These are phyloP conservation scores for Diaporthe humulicola DNA, from an alignment of 2,329 filamentous ascomycete species.

Conservation along the genomic window DNA sequence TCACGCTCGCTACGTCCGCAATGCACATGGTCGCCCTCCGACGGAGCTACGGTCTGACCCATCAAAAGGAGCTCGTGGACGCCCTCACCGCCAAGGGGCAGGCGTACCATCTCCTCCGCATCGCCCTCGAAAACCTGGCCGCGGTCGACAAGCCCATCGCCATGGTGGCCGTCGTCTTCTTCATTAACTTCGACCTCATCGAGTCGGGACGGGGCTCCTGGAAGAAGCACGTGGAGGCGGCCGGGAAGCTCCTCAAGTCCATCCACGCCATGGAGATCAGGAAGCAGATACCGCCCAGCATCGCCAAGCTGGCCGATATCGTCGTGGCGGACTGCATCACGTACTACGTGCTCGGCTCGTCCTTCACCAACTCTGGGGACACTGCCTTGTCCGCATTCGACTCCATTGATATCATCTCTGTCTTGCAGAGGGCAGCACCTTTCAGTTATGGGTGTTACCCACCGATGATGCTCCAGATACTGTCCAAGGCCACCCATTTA, in stretches of 20 bases:
- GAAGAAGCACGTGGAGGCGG: slow-evolving; percentile 58
- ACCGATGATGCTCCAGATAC: slow-evolving; percentile 58
- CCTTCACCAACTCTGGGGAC: slow-evolving; percentile 51
- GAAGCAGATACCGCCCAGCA: slow-evolving; percentile 38
- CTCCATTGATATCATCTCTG: slow-evolving; percentile 51
- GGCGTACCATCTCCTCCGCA: slow-evolving; percentile 57
- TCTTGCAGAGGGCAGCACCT: slow-evolving; percentile 56
- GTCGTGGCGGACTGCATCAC: slow-evolving; percentile 64
- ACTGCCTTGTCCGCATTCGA: slow-evolving; percentile 50
- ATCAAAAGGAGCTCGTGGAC: slow-evolving; percentile 52
- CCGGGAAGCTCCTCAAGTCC: slow-evolving; percentile 57
- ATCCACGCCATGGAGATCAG: slow-evolving; percentile 46
- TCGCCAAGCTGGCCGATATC: slow-evolving; percentile 57
- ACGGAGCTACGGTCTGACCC: slow-evolving; percentile 48
- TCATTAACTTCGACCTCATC: slow-evolving; percentile 64
- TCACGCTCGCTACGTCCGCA: slow-evolving; percentile 63
- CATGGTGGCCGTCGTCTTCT: slow-evolving; percentile 61
- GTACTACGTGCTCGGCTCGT: slow-evolving; percentile 61
- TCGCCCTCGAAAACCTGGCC: slow-evolving; percentile 55
- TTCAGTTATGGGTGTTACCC: slow-evolving; percentile 63
- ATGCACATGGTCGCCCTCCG: slow-evolving; percentile 61
- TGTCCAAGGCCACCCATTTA: slow-evolving; percentile 58
- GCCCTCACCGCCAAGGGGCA: slow-evolving; percentile 61
- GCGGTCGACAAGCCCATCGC: slow-evolving; percentile 51
- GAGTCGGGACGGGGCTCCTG: slow-evolving; percentile 42